Base-by-base conservation (phyloP, 345 rosid genomes). In the Raphanus raphanistrum region DNA sequence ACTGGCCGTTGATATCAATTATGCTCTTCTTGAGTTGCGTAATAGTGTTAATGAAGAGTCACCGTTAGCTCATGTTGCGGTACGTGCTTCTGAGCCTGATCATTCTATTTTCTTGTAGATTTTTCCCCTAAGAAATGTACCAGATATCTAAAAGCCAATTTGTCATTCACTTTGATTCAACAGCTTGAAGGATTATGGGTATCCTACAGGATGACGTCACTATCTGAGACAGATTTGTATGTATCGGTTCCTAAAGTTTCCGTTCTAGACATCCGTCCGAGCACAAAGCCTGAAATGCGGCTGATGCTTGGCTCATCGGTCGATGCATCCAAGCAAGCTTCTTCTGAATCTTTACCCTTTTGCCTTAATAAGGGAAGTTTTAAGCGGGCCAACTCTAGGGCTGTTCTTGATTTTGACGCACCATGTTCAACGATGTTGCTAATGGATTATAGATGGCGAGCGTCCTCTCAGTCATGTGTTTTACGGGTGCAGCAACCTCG, bases 141-240 rank as follows among this genome's bases (percentile, higher is more conserved):
- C 54, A 32, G 13, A 74, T 41, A 68, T 54, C 54, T 52, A 68
- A 70, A 38, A 38, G 75, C 76, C 68, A 12, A 72, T 57, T 69
- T 52, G 12, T 54, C 25, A 15, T 66, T 55, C 55, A 36, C 75
- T 70, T 33, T 71, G 65, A 71, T 77, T 62, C 67, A 83, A 77
- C 90, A 95, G 99, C 85, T 95, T 69, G 98, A 95, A 85, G 96
- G 96, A 66, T 88, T 95, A 76, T 95, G 99, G 99, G 94, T 92
- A 61, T 87, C 93, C 78, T 95, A 91, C 77, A 82, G 98, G 58
- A 88, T 86, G 90, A 90, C 99, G 73, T 90, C 97, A 50, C 84
- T 88, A 75, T 91, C 93, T 41, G 99, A 95, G 84, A 85, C 92
- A 69, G 99, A 95, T 86, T 92, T 95, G 66, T 92, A 95, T 79